A percentile compares a stretch with the other conserved stretches of the same genome.
These are phyloP conservation scores for Tubosaeta sp. DNA, from an alignment of 768 basidiomycete genomes.

Conservation along the genomic window DNA sequence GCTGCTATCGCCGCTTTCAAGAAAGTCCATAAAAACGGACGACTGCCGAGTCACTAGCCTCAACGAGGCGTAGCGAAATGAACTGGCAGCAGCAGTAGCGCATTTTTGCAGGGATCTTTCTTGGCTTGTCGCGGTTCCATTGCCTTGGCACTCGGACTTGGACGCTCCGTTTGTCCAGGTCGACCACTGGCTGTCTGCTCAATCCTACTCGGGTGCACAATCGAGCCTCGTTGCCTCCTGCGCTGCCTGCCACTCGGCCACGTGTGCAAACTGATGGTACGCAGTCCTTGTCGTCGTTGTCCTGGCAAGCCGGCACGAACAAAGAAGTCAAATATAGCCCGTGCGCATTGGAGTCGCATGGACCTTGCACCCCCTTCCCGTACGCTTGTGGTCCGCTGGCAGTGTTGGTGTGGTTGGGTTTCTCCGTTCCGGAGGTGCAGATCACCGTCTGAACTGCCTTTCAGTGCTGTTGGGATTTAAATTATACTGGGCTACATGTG, in stretches of 20 bases:
- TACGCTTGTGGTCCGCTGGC: neutral
- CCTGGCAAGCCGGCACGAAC: neutral
- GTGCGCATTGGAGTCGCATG: neutral
- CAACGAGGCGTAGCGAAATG: too few relatives aligned
- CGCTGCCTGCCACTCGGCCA: too few relatives aligned
- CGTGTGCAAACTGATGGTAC: too few relatives aligned
- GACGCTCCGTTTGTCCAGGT: neutral
- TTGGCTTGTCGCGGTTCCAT: too few relatives aligned
- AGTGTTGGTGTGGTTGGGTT: neutral
- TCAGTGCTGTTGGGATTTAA: slow-evolving; percentile 12
- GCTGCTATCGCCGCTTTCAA: too few relatives aligned
- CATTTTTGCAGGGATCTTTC: too few relatives aligned
- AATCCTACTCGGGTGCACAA: neutral
- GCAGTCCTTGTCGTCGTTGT: too few relatives aligned
- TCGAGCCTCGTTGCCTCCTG: neutral
- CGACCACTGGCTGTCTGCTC: neutral
- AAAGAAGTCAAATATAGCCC: neutral
- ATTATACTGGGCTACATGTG: slow-evolving; percentile 2
- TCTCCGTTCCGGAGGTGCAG: slow-evolving; percentile 1
- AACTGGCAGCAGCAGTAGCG: too few relatives aligned
- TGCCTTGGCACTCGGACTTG: too few relatives aligned
- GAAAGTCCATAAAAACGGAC: too few relatives aligned
- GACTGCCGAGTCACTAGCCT: too few relatives aligned
- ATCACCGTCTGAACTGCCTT: slow-evolving; percentile 5
- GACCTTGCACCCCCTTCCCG: too few relatives aligned